Percentiles rank a stretch among this genome's conserved stretches.
Evolutionary conservation across 1,284 basidiomycete genomes (phyloP).

Genomic region (Ustilago trichophora): DNA sequence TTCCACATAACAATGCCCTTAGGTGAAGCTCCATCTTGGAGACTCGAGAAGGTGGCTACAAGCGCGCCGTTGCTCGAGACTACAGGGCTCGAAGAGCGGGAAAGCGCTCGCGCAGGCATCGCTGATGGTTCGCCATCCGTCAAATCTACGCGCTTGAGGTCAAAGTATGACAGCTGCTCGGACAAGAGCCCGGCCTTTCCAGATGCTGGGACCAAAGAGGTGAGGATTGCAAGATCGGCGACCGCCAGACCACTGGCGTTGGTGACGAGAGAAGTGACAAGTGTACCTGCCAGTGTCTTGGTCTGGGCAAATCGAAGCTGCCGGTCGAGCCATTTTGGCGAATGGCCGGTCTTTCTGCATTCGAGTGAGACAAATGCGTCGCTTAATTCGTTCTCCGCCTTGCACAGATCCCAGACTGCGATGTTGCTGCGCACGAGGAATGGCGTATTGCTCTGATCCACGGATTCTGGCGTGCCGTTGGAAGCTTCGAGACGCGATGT

Average conservation of each 20-base stretch:
- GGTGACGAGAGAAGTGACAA: slow-evolving; percentile 27
- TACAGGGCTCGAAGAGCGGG: slow-evolving; percentile 16
- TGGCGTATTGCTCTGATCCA: background rate
- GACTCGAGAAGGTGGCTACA: slow-evolving; percentile 6
- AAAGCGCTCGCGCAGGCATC: slow-evolving; percentile 20
- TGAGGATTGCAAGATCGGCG: slow-evolving; percentile 14
- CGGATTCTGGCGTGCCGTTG: background rate
- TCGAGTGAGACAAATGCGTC: slow-evolving; percentile 44
- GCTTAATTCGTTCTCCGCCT: slow-evolving; percentile 31
- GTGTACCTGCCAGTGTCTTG: slow-evolving; percentile 9
- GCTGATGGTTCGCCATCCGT: background rate
- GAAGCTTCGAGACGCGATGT: slow-evolving; percentile 8
- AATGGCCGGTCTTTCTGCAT: slow-evolving; percentile 37
- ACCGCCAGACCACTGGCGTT: slow-evolving; percentile 10
- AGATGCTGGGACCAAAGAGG: slow-evolving; percentile 2
- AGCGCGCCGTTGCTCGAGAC: slow-evolving; percentile 40
- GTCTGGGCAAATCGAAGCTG: slow-evolving; percentile 17
- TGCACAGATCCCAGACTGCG: slow-evolving; percentile 30
- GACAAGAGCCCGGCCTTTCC: slow-evolving; percentile 8
- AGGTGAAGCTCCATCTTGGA: background rate
- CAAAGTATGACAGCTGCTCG: slow-evolving; percentile 25
- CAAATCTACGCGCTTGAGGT: slow-evolving; percentile 7
- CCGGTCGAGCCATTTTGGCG: slow-evolving; percentile 36
- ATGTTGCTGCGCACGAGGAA: slow-evolving; percentile 22
- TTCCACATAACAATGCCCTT: slow-evolving; percentile 29